Conservation (phyloP, 129 eudicot species). For the Silybum marianum region DNA sequence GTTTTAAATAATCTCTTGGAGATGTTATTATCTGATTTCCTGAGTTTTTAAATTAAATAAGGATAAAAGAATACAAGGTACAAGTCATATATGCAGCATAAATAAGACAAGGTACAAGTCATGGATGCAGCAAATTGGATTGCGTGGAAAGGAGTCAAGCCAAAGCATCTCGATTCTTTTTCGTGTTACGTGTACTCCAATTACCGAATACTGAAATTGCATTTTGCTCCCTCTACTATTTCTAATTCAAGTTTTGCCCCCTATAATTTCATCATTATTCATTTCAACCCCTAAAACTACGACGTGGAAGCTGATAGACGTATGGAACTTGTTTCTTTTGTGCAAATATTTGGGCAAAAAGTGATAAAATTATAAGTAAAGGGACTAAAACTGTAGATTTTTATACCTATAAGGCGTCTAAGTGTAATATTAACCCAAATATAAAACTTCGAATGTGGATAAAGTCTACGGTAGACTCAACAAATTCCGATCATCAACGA, state of each 20-base stretch:
- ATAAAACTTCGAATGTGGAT: slow-evolving; percentile 28
- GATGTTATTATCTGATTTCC: no score
- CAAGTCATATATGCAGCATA: background rate
- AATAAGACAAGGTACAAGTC: slow-evolving; percentile 19
- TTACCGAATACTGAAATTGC: slow-evolving; percentile 24
- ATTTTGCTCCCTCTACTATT: slow-evolving; percentile 9
- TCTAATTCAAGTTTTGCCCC: background rate
- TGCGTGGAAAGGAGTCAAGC: slow-evolving; percentile 24
- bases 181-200: slow-evolving; percentile 28
- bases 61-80: background rate
- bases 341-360: background rate
- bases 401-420: background rate
- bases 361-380: background rate
- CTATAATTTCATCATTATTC: background rate
- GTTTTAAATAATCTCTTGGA: no score
- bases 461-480: slow-evolving; percentile 10
- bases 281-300: slow-evolving; percentile 10
- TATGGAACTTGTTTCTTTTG: background rate
- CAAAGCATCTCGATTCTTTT: slow-evolving; percentile 28
- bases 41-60: no score
- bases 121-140: background rate
- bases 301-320: background rate
- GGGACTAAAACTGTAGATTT: background rate
- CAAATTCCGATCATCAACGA: slow-evolving; percentile 24
- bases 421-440: background rate